Percentiles rank a stretch among this genome's conserved stretches.
Conservation (phyloP, 306 rosid genomes). For the Inga oerstediana region DNA sequence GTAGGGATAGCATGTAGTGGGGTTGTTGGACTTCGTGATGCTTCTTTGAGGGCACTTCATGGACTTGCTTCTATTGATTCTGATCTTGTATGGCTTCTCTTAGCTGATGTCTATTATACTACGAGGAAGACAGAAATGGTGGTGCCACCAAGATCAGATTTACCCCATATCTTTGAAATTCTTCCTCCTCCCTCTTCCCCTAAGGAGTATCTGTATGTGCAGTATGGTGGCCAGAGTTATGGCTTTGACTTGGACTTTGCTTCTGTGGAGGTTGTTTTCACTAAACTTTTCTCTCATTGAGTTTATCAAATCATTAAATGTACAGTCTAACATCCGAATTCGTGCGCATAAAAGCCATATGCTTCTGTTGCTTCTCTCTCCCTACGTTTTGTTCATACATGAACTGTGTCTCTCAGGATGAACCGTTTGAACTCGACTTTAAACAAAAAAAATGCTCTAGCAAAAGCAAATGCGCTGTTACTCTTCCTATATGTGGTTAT, state of each 20-base stretch:
- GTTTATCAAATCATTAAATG: slow-evolving; percentile 48
- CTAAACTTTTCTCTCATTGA: slow-evolving; percentile 48
- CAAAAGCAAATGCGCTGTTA: neutral
- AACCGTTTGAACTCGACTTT: neutral
- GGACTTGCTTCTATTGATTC: slow-evolving; percentile 86
- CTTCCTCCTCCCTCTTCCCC: slow-evolving; percentile 66
- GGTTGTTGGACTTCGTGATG: slow-evolving; percentile 71
- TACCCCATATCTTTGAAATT: slow-evolving; percentile 57
- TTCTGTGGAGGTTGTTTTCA: slow-evolving; percentile 68
- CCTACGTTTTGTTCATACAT: neutral
- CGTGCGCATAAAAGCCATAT: slow-evolving; percentile 7
- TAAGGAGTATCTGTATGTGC: slow-evolving; percentile 64
- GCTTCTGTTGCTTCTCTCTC: neutral
- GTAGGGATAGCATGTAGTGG: slow-evolving; percentile 90
- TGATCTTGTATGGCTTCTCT: slow-evolving; percentile 94
- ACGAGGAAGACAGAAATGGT: slow-evolving; percentile 44
- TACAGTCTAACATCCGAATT: slow-evolving; percentile 31
- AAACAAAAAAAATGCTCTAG: neutral
- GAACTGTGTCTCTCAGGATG: neutral
- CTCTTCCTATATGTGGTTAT: too few relatives aligned
- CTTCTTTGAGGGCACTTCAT: slow-evolving; percentile 72
- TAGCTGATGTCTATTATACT: slow-evolving; percentile 82
- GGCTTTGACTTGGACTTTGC: slow-evolving; percentile 73
- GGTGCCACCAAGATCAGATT: slow-evolving; percentile 54
- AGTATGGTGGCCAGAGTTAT: slow-evolving; percentile 77